Conservation (phyloP, 2,329 filamentous ascomycete genomes). For the Chalaropsis ovoidea region DNA sequence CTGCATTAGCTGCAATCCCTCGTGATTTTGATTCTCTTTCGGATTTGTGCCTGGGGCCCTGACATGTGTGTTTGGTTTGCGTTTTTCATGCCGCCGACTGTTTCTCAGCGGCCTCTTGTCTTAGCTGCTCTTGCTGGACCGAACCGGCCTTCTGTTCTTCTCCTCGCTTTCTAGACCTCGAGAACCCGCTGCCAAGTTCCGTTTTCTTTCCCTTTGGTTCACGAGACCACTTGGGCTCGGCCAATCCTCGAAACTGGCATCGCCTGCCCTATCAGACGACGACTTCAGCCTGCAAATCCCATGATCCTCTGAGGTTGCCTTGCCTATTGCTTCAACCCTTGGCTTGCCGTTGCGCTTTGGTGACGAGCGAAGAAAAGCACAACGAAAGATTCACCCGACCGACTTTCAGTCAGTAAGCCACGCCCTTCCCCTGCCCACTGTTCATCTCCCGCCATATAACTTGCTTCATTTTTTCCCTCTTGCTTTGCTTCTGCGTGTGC, state of each 20-base stretch:
- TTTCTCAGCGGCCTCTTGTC: too few species aligned
- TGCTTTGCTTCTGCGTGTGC: background rate
- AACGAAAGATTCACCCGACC: background rate
- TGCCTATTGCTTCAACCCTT: background rate
- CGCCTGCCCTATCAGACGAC: too few species aligned
- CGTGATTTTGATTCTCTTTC: background rate
- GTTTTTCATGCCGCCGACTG: too few species aligned
- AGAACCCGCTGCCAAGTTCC: too few species aligned
- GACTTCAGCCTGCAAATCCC: background rate
- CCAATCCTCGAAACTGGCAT: too few species aligned
- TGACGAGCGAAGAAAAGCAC: background rate
- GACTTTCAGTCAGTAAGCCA: background rate
- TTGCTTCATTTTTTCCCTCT: background rate
- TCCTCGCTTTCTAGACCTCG: too few species aligned
- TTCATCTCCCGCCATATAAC: conserved; percentile 6
- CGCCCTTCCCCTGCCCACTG: background rate
- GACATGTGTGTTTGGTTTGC: too few species aligned
- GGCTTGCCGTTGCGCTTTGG: background rate
- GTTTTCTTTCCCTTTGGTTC: background rate
- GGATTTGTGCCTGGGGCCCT: background rate
- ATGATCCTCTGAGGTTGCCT: background rate
- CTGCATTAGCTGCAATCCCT: conserved; percentile 12
- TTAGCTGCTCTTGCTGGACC: too few species aligned
- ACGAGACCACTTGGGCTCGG: background rate
- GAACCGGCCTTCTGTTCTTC: background rate